phyloP scores from a whole-genome alignment of 1,284 basidiomycete genomes.

The Violaceomyces palustris region DNA sequence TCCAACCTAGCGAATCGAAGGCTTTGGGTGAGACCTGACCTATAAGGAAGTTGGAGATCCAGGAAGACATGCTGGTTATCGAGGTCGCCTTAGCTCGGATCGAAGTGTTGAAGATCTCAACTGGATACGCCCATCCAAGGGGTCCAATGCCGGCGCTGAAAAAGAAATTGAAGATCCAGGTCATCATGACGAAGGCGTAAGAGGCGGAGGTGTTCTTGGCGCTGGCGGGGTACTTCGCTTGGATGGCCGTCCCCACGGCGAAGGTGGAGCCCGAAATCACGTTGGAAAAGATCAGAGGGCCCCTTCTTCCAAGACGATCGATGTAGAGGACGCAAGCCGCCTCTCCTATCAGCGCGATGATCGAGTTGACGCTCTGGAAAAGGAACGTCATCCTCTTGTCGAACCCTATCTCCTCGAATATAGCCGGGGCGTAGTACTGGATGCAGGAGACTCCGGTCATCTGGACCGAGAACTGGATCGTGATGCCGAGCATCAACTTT shows the following conservation, averaged over 20 bases:
- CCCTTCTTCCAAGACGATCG: slow-evolving; percentile 60
- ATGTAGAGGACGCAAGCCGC: slow-evolving; percentile 61
- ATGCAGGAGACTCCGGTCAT: slow-evolving; percentile 59
- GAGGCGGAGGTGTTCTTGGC: slow-evolving; percentile 25
- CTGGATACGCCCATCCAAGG: slow-evolving; percentile 48
- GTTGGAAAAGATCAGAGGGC: slow-evolving; percentile 61
- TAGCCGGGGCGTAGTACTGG: slow-evolving; percentile 56
- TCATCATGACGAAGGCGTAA: slow-evolving; percentile 50
- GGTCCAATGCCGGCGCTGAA: slow-evolving; percentile 60
- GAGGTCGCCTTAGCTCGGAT: slow-evolving; percentile 63
- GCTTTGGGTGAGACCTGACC: slow-evolving; percentile 55
- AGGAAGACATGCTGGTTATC: slow-evolving; percentile 60
- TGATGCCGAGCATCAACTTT: slow-evolving; percentile 55
- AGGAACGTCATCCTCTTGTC: slow-evolving; percentile 57
- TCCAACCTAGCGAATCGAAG: slow-evolving; percentile 53
- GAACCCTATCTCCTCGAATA: slow-evolving; percentile 55
- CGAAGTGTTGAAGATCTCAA: slow-evolving; percentile 60
- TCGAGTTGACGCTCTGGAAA: slow-evolving; percentile 63
- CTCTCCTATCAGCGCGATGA: slow-evolving; percentile 62
- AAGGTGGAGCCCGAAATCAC: slow-evolving; percentile 59
- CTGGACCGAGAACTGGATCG: slow-evolving; percentile 56
- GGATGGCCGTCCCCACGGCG: slow-evolving; percentile 59
- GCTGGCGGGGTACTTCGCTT: slow-evolving; percentile 58
- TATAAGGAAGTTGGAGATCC: slow-evolving; percentile 57
- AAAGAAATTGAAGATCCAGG: slow-evolving; percentile 60